These are phyloP conservation scores for Globisporangium echinulatum DNA, from an alignment of 352 stramenopile genomes.

Conservation along the genomic window DNA sequence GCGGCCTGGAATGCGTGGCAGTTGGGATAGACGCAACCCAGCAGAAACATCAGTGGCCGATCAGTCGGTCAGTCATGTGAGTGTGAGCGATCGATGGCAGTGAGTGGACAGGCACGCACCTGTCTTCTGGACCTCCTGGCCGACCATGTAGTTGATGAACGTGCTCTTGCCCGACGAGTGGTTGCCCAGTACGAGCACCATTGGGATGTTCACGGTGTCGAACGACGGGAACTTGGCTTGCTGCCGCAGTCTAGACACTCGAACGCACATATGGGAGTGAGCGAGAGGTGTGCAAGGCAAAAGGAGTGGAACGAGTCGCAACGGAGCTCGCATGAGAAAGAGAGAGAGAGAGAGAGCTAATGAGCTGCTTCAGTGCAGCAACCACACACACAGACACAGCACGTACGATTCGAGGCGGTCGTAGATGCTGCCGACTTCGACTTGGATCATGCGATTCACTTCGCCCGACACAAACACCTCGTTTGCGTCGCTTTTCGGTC, in stretches of 20 bases:
- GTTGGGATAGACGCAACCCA: too few species aligned
- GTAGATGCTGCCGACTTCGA: constrained; percentile 62
- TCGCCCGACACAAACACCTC: constrained; percentile 52
- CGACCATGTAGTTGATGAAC: constrained; percentile 87
- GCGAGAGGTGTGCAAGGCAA: too few species aligned
- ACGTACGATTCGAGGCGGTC: constrained; percentile 50
- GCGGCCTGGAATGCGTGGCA: constrained; percentile 16
- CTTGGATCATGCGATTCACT: constrained; percentile 84
- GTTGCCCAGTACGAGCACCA: constrained; percentile 83
- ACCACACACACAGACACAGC: not conserved
- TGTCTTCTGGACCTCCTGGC: constrained; percentile 79
- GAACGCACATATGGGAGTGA: not conserved
- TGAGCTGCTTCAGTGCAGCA: not conserved
- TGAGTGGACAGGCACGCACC: constrained; percentile 7
- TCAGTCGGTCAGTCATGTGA: too few species aligned
- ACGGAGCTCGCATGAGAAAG: too few species aligned
- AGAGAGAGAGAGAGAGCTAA: not conserved
- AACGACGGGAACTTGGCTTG: constrained; percentile 78
- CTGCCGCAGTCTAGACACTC: constrained; percentile 33
- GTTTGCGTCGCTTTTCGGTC: constrained; percentile 4
- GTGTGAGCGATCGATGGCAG: too few species aligned
- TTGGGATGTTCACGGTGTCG: constrained; percentile 65
- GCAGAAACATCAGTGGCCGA: not conserved
- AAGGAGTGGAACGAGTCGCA: not conserved
- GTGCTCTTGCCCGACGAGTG: constrained; percentile 84